Evolutionary conservation across 2,329 filamentous ascomycete species (phyloP).

Genomic region (Gyromitra esculenta): DNA sequence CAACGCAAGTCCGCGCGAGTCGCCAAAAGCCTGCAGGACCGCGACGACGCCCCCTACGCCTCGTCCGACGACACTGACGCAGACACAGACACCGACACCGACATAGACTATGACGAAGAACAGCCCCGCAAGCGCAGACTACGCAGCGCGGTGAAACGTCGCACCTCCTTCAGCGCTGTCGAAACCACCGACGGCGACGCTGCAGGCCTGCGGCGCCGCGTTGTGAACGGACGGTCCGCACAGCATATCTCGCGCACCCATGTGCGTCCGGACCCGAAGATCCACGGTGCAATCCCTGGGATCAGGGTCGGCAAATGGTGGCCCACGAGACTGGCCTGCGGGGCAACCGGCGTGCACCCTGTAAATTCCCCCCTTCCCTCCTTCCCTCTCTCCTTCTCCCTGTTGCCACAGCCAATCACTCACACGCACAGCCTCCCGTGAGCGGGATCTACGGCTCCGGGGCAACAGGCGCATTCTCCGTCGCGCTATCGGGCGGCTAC

Average conservation of each 20-base stretch:
- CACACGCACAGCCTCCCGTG: slow-evolving; percentile 46
- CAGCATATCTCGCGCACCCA: slow-evolving; percentile 32
- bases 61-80: background rate
- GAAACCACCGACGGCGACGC: slow-evolving; percentile 6
- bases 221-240: slow-evolving; percentile 34
- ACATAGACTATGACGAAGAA: slow-evolving; percentile 2
- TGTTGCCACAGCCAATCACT: background rate
- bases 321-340: slow-evolving; percentile 47
- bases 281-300: slow-evolving; percentile 51
- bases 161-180: background rate
- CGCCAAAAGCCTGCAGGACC: slow-evolving; percentile 12
- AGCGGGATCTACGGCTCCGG: slow-evolving; percentile 52
- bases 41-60: background rate
- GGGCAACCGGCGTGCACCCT: slow-evolving; percentile 50
- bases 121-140: background rate
- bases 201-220: slow-evolving; percentile 22
- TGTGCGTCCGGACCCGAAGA: slow-evolving; percentile 37
- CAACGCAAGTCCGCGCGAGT: slow-evolving; percentile 50
- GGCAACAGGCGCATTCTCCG: slow-evolving; percentile 50
- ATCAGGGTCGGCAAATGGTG: slow-evolving; percentile 51
- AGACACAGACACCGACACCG: background rate
- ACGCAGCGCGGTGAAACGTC: background rate
- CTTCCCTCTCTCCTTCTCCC: background rate
- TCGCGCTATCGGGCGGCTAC: slow-evolving; percentile 55
- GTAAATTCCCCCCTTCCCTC: slow-evolving; percentile 3